phyloP scores from a whole-genome alignment of 1,139 yeast species.

The Hyphopichia buzzinii region DNA sequence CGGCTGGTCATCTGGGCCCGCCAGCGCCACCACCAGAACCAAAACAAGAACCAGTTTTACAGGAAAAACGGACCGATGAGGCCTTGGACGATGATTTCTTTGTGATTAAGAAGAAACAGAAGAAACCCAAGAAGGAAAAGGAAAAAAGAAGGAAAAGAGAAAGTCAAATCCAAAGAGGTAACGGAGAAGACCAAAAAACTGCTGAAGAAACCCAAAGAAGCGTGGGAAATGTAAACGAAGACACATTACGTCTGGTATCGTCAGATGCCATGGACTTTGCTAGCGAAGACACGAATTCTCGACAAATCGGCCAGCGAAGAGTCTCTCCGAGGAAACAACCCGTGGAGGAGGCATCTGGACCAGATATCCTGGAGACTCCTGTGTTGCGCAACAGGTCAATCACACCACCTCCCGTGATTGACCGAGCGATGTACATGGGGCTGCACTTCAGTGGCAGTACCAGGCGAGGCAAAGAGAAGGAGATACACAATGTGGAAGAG shows the following conservation, averaged over 20 bases:
- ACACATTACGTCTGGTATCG: no score
- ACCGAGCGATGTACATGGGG: not conserved
- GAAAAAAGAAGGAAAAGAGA: slow-evolving; percentile 5
- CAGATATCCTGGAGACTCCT: not conserved
- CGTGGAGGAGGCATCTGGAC: not conserved
- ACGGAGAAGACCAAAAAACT: not conserved
- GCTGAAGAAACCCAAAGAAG: not conserved
- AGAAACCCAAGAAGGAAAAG: slow-evolving; percentile 16
- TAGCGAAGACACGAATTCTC: not conserved
- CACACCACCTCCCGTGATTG: not conserved
- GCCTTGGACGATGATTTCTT: slow-evolving; percentile 30
- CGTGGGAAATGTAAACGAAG: no score
- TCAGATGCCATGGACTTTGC: not conserved
- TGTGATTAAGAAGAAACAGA: slow-evolving; percentile 19
- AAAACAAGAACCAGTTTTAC: no score
- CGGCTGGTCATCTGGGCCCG: no score
- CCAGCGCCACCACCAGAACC: no score
- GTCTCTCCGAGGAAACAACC: not conserved
- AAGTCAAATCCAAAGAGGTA: not conserved
- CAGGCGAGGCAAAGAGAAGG: no score
- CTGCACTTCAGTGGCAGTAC: no score
- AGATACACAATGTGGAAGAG: slow-evolving; percentile 18
- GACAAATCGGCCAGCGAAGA: no score
- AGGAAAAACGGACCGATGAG: slow-evolving; percentile 10
- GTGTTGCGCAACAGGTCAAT: not conserved